phyloP scores from a whole-genome alignment of 2,329 filamentous ascomycete species.

The Pestalotiopsis sp. region DNA sequence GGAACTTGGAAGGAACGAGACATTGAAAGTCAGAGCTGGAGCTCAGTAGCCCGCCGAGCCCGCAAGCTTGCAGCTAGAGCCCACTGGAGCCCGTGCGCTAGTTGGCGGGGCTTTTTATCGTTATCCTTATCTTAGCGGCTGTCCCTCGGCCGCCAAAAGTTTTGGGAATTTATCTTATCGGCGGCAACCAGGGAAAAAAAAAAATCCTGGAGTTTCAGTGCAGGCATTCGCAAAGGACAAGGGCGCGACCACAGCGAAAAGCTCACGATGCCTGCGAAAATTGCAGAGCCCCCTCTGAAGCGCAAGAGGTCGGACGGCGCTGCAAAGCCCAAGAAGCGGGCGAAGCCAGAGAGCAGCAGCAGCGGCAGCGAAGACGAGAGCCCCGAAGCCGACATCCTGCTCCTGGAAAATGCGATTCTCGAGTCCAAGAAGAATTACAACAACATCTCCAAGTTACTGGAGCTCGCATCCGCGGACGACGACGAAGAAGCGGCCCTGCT shows the following conservation, averaged over 20 bases:
- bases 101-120: background rate
- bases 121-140: background rate
- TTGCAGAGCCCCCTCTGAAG: slow-evolving; percentile 43
- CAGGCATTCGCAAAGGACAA: background rate
- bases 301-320: slow-evolving; percentile 51
- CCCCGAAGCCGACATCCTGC: slow-evolving; percentile 66
- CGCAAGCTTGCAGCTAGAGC: background rate
- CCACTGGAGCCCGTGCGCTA: background rate
- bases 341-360: slow-evolving; percentile 50
- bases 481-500: slow-evolving; percentile 62
- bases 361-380: slow-evolving; percentile 49
- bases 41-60: background rate
- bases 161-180: slow-evolving; percentile 1
- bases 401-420: slow-evolving; percentile 78
- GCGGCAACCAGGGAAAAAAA: background rate
- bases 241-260: background rate
- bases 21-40: background rate
- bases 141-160: background rate
- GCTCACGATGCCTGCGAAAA: slow-evolving; percentile 30
- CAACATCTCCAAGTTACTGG: slow-evolving; percentile 77
- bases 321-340: slow-evolving; percentile 52
- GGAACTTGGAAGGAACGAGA: background rate
- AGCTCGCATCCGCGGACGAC: slow-evolving; percentile 53
- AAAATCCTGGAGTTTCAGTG: background rate
- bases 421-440: slow-evolving; percentile 92